Evolutionary conservation across 306 rosid genomes (phyloP), one percentile per base, ranked within the genome.

Genomic region (Arachis hypogaea): DNA sequence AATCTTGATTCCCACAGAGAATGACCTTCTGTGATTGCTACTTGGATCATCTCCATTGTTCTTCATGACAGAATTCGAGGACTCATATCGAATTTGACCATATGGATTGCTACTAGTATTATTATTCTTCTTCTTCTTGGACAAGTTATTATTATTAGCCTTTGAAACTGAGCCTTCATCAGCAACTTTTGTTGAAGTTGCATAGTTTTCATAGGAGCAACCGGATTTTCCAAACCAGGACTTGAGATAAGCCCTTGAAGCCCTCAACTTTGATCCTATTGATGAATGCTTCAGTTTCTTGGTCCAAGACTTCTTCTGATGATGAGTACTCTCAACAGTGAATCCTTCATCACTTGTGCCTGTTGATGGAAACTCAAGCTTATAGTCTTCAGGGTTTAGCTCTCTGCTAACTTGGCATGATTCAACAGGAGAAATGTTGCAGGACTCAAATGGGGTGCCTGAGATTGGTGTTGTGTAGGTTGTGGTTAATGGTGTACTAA

Each of bases 381-480:
- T 66, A 65, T 90, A 90, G 74, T 88, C 98, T 7, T 88, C 85
- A 0, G 89, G 81, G 52, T 59, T 85, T 8, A 90, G 88, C 46
- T 90, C 99, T 73, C 93, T 75, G 73, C 96, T 90, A 43, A 95
- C 88, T 56, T 88, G 88, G 58, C 85, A 84, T 3, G 99, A 94
- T 14, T 88, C 96, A 0, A 81, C 77, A 28, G 97, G 93, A 5
- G 98, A 91, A 66, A 87, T 85, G 62, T 89, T 89, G 90, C 96
- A 94, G 70, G 98, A 94, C 54, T 89, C 96, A 74, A 85, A 92
- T 29, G 98, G 98, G 49, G 99, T 92, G 42, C 90, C 85, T 1
- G 88, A 46, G 9, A 83, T 79, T 11, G 98, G 98, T 18, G 97
- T 88, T 59, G 96, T 75, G 59, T 79, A 80, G 10, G 92, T 60